phyloP scores from a whole-genome alignment of 768 basidiomycete species.

The Neoboletus magnificus region DNA sequence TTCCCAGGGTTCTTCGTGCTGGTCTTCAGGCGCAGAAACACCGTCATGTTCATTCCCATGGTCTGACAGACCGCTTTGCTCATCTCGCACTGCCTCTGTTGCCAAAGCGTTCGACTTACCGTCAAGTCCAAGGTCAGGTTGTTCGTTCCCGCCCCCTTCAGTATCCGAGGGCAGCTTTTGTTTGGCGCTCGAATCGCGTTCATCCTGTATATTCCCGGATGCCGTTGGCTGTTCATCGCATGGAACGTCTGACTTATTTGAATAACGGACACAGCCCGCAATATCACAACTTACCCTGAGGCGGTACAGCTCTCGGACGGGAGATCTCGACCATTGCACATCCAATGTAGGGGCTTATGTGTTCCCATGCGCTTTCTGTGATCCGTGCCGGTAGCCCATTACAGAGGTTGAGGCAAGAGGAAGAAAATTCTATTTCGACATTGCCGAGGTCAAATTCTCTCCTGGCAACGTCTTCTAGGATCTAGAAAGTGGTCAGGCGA shows the following conservation, averaged over 20 bases:
- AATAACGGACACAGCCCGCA: neutral
- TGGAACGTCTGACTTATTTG: neutral
- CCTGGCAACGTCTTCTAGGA: constrained; percentile 14
- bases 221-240: neutral
- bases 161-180: neutral
- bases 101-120: neutral
- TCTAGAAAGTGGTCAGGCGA: neutral
- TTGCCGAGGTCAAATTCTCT: constrained; percentile 22
- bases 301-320: neutral
- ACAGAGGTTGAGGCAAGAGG: constrained; percentile 23
- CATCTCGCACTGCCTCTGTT: neutral
- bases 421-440: constrained; percentile 9
- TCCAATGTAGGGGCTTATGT: constrained; percentile 19
- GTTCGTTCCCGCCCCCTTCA: neutral
- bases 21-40: neutral
- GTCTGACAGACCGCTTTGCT: neutral
- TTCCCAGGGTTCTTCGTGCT: constrained; percentile 1
- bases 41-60: neutral
- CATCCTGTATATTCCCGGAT: neutral
- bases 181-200: neutral
- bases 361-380: constrained; percentile 18
- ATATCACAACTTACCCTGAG: constrained; percentile 1
- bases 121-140: neutral
- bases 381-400: constrained; percentile 21
- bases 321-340: constrained; percentile 18